Evolutionary conservation across 306 rosid species (phyloP).

Genomic region (Sophora flavescens): DNA sequence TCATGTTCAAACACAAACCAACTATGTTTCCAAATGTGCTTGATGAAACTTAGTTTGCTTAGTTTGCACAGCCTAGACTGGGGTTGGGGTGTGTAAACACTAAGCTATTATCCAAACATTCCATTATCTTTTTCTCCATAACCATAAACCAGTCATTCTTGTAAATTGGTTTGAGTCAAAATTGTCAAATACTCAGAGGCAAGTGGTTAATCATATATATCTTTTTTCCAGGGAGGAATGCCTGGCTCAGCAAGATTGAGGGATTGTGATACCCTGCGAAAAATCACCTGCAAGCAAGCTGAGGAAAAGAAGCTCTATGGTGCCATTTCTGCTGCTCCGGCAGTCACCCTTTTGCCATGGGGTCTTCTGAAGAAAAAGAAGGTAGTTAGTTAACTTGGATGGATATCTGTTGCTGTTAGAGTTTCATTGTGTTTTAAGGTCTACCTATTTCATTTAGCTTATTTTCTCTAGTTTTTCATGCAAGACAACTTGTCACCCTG

Average conservation of each 20-base stretch:
- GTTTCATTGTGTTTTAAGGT: conserved; percentile 26
- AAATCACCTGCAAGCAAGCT: conserved; percentile 82
- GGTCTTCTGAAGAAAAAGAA: conserved; percentile 82
- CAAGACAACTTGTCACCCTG: conserved; percentile 95
- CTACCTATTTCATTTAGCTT: conserved; percentile 49
- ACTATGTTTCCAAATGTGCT: too few species aligned
- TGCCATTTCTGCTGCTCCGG: conserved; percentile 98
- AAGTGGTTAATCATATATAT: neutral
- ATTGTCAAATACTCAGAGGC: neutral
- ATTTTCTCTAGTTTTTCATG: conserved; percentile 62
- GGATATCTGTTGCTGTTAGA: conserved; percentile 22
- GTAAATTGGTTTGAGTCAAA: neutral
- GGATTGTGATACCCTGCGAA: conserved; percentile 71
- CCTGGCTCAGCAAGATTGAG: conserved; percentile 92
- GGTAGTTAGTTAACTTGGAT: conserved; percentile 57
- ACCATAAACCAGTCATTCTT: neutral
- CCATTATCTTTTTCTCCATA: too few species aligned
- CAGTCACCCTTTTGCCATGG: conserved; percentile 95
- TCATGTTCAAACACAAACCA: too few species aligned
- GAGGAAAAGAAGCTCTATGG: conserved; percentile 86
- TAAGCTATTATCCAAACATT: too few species aligned
- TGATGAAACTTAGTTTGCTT: too few species aligned
- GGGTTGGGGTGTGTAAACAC: too few species aligned
- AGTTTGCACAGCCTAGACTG: too few species aligned
- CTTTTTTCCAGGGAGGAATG: conserved; percentile 84